Percentiles rank a stretch among this genome's conserved stretches.
Evolutionary conservation across 2,329 filamentous ascomycete genomes (phyloP).

Genomic region (Clathrospora elynae): DNA sequence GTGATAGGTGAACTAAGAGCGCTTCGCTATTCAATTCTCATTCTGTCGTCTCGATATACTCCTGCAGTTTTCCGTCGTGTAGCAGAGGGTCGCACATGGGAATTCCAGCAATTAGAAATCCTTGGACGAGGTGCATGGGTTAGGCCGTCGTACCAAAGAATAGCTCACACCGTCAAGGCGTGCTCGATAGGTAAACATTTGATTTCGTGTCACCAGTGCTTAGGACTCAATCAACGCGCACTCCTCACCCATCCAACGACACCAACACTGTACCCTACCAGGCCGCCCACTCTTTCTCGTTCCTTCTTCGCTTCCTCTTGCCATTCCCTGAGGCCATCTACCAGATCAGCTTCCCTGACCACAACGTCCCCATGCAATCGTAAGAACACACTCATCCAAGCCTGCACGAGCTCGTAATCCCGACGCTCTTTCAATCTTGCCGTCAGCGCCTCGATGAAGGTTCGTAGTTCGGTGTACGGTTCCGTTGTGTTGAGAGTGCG

Average conservation of each 20-base stretch:
- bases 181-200: not conserved
- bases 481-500: slow-evolving; percentile 68
- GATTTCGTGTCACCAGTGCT: not conserved
- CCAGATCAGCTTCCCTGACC: slow-evolving; percentile 57
- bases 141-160: not conserved
- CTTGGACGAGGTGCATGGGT: no score
- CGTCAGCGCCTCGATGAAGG: slow-evolving; percentile 83
- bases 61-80: no score
- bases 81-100: no score
- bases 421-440: slow-evolving; percentile 67
- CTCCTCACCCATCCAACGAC: slow-evolving; percentile 80
- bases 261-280: slow-evolving; percentile 87
- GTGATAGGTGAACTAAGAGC: no score
- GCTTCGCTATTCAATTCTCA: no score
- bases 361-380: slow-evolving; percentile 73
- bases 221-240: slow-evolving; percentile 24
- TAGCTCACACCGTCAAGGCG: not conserved
- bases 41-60: no score
- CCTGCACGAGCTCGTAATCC: slow-evolving; percentile 93
- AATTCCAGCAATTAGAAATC: no score
- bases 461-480: slow-evolving; percentile 70
- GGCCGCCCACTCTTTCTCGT: slow-evolving; percentile 68
- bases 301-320: slow-evolving; percentile 73
- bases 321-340: slow-evolving; percentile 70
- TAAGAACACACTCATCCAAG: slow-evolving; percentile 96